Evolutionary conservation across 2,329 filamentous ascomycete genomes (phyloP).

Genomic region (Aspergillus sp.): DNA sequence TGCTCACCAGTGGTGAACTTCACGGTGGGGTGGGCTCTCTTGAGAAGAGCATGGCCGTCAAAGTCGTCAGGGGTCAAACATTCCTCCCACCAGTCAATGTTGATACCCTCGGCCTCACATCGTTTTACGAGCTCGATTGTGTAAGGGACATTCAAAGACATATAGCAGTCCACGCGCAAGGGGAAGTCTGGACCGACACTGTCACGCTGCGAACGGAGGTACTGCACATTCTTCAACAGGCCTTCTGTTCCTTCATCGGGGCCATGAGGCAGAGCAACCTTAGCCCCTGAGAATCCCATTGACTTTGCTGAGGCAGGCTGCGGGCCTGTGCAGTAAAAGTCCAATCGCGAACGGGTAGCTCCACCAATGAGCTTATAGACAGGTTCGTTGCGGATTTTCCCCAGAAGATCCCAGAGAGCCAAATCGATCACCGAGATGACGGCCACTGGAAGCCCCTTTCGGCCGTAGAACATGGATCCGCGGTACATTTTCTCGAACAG

Average conservation of each 20-base stretch:
- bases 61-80: conserved; percentile 87
- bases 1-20: conserved; percentile 97
- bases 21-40: conserved; percentile 80
- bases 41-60: conserved; percentile 84
- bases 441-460: conserved; percentile 83
- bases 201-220: conserved; percentile 77
- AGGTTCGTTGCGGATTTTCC: conserved; percentile 86
- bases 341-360: conserved; percentile 73
- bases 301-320: conserved; percentile 72
- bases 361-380: conserved; percentile 94
- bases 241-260: conserved; percentile 81
- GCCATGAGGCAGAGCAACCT: conserved; percentile 84
- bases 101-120: conserved; percentile 70
- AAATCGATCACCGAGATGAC: conserved; percentile 94
- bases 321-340: conserved; percentile 94
- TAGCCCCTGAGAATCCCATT: conserved; percentile 87
- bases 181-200: conserved; percentile 85
- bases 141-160: conserved; percentile 89
- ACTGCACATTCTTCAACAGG: conserved; percentile 84
- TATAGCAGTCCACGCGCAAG: conserved; percentile 94
- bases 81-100: conserved; percentile 98
- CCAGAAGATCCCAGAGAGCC: conserved; percentile 85
- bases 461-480: conserved; percentile 91
- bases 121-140: conserved; percentile 86
- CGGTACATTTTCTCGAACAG: conserved; percentile 97